Percentiles rank a stretch among this genome's conserved stretches.
These are phyloP conservation scores for Xylariaceae sp. DNA, from an alignment of 2,329 filamentous ascomycete genomes.

Conservation along the genomic window DNA sequence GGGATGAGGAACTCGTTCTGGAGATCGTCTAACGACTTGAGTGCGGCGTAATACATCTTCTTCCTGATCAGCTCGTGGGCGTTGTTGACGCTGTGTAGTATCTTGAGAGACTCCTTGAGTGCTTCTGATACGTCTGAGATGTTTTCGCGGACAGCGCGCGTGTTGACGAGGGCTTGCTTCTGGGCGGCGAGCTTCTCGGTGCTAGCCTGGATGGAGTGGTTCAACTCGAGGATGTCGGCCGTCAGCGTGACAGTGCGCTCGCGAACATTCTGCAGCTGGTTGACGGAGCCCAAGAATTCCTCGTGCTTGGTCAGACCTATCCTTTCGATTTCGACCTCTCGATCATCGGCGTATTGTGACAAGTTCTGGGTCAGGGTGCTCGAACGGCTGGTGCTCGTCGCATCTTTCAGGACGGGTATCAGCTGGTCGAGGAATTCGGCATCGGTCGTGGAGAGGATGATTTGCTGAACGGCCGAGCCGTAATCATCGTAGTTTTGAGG, in stretches of 20 bases:
- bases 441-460: slow-evolving; percentile 87
- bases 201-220: slow-evolving; percentile 90
- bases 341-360: slow-evolving; percentile 76
- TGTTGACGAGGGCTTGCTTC: slow-evolving; percentile 91
- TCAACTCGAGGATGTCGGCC: slow-evolving; percentile 84
- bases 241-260: slow-evolving; percentile 88
- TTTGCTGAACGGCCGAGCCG: slow-evolving; percentile 53
- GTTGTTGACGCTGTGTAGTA: slow-evolving; percentile 87
- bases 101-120: slow-evolving; percentile 85
- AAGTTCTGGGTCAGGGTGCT: slow-evolving; percentile 72
- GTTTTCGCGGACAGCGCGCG: slow-evolving; percentile 86
- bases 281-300: slow-evolving; percentile 90
- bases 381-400: slow-evolving; percentile 69
- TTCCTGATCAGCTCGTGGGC: slow-evolving; percentile 87
- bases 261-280: slow-evolving; percentile 85
- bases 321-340: slow-evolving; percentile 86
- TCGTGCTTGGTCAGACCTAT: slow-evolving; percentile 96
- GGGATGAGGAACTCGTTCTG: slow-evolving; percentile 87
- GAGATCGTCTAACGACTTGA: slow-evolving; percentile 90
- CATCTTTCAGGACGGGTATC: slow-evolving; percentile 91
- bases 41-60: slow-evolving; percentile 92
- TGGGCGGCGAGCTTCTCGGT: slow-evolving; percentile 92
- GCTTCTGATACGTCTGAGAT: slow-evolving; percentile 90
- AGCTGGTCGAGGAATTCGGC: slow-evolving; percentile 93
- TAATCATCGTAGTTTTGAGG: slow-evolving; percentile 34